Evolutionary conservation across 768 basidiomycete species (phyloP).

Genomic region (Auriscalpium microsporum): DNA sequence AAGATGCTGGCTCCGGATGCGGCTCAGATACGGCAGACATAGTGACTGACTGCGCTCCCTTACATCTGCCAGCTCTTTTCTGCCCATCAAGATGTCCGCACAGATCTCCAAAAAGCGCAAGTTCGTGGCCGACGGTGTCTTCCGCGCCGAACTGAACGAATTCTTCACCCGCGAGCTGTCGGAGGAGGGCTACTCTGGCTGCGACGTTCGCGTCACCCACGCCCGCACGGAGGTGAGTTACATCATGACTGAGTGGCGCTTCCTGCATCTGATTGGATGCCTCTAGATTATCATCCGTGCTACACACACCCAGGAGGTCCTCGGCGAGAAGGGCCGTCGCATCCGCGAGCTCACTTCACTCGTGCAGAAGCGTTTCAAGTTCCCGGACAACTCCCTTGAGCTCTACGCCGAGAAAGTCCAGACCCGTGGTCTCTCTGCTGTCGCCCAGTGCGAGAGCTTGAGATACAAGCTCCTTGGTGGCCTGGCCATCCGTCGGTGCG

Average conservation of each 20-base stretch:
- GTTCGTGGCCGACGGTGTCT: slow-evolving; percentile 97
- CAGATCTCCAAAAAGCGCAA: slow-evolving; percentile 98
- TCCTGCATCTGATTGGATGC: slow-evolving; percentile 3
- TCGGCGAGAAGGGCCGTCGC: slow-evolving; percentile 98
- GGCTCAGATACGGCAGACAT: neutral
- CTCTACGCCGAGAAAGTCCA: slow-evolving; percentile 99
- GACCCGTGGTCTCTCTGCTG: slow-evolving; percentile 94
- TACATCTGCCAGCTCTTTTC: slow-evolving; percentile 1
- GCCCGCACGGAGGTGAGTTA: slow-evolving; percentile 83
- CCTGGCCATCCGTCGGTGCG: slow-evolving; percentile 94
- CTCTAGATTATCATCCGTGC: slow-evolving; percentile 96
- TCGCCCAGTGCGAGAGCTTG: slow-evolving; percentile 97
- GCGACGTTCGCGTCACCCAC: slow-evolving; percentile 98
- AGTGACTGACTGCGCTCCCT: neutral
- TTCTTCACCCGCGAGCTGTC: slow-evolving; percentile 98
- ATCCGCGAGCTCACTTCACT: slow-evolving; percentile 97
- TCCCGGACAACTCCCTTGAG: slow-evolving; percentile 97
- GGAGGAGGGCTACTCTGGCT: slow-evolving; percentile 99
- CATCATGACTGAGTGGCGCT: neutral
- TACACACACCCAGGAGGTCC: slow-evolving; percentile 97
- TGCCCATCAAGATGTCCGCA: slow-evolving; percentile 54
- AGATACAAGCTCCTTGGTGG: slow-evolving; percentile 99
- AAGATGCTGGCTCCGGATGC: slow-evolving; percentile 4
- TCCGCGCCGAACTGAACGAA: slow-evolving; percentile 98
- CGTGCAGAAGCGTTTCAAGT: slow-evolving; percentile 99